Conservation (phyloP, 164 flowering plant genomes). For the Umbellularia californica region DNA sequence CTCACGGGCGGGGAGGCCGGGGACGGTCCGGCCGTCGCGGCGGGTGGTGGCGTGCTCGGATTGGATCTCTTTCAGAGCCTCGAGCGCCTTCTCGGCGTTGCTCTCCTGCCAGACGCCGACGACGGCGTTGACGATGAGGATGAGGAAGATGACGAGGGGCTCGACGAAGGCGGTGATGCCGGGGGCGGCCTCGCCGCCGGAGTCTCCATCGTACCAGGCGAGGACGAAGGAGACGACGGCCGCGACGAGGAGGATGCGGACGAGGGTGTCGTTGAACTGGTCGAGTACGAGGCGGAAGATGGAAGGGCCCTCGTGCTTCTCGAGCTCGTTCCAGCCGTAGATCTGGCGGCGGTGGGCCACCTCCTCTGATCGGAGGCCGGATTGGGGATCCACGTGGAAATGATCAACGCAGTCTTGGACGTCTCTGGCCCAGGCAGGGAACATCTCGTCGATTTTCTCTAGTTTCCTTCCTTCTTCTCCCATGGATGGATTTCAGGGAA, state of each 20-base stretch:
- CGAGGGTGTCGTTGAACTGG: constrained; percentile 48
- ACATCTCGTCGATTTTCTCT: constrained; percentile 6
- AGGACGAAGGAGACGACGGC: constrained; percentile 47
- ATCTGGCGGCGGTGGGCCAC: constrained; percentile 31
- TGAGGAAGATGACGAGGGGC: constrained; percentile 51
- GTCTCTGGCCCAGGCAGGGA: constrained; percentile 67
- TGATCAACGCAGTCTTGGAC: constrained; percentile 40
- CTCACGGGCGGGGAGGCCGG: constrained; percentile 36
- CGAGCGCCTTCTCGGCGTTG: constrained; percentile 53
- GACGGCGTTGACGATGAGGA: constrained; percentile 46
- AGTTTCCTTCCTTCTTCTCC: background rate
- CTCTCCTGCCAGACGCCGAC: constrained; percentile 63
- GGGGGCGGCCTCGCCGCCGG: constrained; percentile 44
- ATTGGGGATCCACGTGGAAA: constrained; percentile 18
- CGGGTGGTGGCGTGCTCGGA: constrained; percentile 40
- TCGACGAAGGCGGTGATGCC: constrained; percentile 57
- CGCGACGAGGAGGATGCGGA: constrained; percentile 40
- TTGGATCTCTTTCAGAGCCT: constrained; percentile 48
- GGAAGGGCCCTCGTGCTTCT: constrained; percentile 45
- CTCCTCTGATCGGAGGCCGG: constrained; percentile 26
- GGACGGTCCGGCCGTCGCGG: constrained; percentile 27
- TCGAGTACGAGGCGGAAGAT: constrained; percentile 35
- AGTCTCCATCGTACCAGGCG: constrained; percentile 49
- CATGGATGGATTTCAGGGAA: background rate
- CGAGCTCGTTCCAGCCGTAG: constrained; percentile 46